phyloP scores from a whole-genome alignment of 371 early-diverging fungal species.

The Actinomucor elegans region DNA sequence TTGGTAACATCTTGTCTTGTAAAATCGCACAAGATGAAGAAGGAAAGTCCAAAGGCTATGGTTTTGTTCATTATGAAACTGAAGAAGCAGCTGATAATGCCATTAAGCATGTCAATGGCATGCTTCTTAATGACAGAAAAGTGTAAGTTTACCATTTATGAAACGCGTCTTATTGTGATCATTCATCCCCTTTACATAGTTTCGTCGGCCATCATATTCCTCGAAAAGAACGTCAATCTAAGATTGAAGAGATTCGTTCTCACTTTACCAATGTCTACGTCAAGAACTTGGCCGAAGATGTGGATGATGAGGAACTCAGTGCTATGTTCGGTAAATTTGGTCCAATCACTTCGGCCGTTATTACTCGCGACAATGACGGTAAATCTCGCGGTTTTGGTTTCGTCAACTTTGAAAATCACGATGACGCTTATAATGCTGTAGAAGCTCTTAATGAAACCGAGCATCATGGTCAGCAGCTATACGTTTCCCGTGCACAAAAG shows the following conservation, averaged over 20 bases:
- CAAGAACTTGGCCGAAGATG: conserved; percentile 81
- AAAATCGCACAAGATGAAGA: conserved; percentile 86
- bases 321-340: conserved; percentile 78
- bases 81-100: conserved; percentile 85
- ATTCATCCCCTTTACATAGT: conserved; percentile 3
- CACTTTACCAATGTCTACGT: conserved; percentile 93
- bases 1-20: conserved; percentile 92
- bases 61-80: conserved; percentile 95
- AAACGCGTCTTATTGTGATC: background rate
- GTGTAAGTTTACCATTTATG: conserved; percentile 40
- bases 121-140: conserved; percentile 89
- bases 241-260: conserved; percentile 73
- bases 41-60: conserved; percentile 87
- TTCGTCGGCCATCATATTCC: conserved; percentile 83
- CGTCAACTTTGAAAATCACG: conserved; percentile 87
- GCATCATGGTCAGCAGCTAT: conserved; percentile 75
- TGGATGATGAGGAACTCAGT: conserved; percentile 73
- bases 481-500: conserved; percentile 93
- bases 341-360: conserved; percentile 66
- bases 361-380: conserved; percentile 68
- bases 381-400: conserved; percentile 84
- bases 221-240: conserved; percentile 79
- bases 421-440: conserved; percentile 81
- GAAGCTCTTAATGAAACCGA: conserved; percentile 83
- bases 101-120: conserved; percentile 90